These are phyloP conservation scores for Aphanomyces euteiches DNA, from an alignment of 352 stramenopile species.

Conservation along the genomic window DNA sequence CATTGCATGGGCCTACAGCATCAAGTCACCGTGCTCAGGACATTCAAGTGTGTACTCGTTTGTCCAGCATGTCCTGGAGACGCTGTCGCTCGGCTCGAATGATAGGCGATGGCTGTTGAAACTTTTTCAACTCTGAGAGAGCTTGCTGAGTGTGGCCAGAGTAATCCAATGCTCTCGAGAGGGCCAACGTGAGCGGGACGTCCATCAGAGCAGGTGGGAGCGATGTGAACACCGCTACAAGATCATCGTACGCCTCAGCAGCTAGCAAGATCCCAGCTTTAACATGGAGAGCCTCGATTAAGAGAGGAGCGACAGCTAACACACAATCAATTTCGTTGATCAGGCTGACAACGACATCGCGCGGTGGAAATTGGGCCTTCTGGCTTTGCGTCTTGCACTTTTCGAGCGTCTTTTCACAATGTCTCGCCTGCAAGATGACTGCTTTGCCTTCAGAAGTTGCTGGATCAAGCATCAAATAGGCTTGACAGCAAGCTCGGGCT, in stretches of 20 bases:
- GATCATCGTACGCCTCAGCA: not conserved
- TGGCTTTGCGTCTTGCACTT: not conserved
- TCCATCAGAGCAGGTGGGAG: constrained; percentile 16
- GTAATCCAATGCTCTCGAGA: constrained; percentile 2
- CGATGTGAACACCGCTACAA: not conserved
- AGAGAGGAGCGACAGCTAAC: not conserved
- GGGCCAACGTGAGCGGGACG: not conserved
- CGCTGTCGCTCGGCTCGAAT: not conserved
- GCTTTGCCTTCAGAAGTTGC: not conserved
- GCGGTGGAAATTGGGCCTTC: not conserved
- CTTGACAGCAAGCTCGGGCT: not conserved
- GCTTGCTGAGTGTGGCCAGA: not conserved
- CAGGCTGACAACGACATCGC: not conserved
- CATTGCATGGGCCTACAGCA: not conserved
- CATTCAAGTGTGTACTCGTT: not conserved
- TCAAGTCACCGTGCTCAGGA: not conserved
- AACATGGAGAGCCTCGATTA: constrained; percentile 9
- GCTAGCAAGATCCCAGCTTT: constrained; percentile 10
- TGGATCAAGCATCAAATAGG: not conserved
- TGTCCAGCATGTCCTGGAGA: constrained; percentile 9
- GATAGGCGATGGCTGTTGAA: not conserved
- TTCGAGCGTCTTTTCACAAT: constrained; percentile 1
- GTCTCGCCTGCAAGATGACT: not conserved
- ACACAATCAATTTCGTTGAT: constrained; percentile 16
- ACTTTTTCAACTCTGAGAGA: constrained; percentile 7